Evolutionary conservation across 1,139 yeast species (phyloP).

Genomic region (Nadsonia starkeyi-henricii): DNA sequence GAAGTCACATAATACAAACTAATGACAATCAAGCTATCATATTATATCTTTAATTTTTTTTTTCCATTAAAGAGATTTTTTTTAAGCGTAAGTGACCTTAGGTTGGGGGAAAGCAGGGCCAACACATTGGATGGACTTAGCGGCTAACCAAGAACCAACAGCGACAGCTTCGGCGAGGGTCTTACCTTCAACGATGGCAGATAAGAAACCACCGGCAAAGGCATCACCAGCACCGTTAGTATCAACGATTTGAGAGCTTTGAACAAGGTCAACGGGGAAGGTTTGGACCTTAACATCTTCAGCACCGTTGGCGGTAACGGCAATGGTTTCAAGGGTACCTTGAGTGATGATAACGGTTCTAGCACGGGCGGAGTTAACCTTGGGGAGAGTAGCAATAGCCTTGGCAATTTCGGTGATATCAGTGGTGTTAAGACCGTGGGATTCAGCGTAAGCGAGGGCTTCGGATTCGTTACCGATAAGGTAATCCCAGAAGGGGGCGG

Average conservation of each 20-base stretch:
- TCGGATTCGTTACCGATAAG: conserved; percentile 94
- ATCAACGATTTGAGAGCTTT: conserved; percentile 56
- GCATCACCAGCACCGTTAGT: conserved; percentile 99
- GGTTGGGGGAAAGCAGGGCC: conserved; percentile 93
- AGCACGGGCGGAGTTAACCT: conserved; percentile 52
- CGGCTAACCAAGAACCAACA: conserved; percentile 96
- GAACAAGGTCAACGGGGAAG: conserved; percentile 61
- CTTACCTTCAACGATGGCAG: conserved; percentile 72
- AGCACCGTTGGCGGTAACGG: conserved; percentile 32
- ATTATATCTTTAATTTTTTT: background rate
- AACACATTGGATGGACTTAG: conserved; percentile 76
- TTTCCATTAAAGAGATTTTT: background rate
- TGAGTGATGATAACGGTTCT: conserved; percentile 74
- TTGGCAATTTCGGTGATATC: conserved; percentile 73
- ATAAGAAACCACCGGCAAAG: conserved; percentile 93
- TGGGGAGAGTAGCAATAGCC: conserved; percentile 65
- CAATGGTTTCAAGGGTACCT: conserved; percentile 76
- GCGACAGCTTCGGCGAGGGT: conserved; percentile 46
- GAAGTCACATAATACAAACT: too few relatives aligned
- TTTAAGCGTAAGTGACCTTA: conserved; percentile 36
- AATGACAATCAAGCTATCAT: background rate
- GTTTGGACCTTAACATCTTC: conserved; percentile 31
- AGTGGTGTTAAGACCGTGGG: conserved; percentile 47
- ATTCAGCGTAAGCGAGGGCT: conserved; percentile 86
- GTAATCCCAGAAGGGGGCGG: conserved; percentile 78